Conservation (phyloP, 495 filamentous ascomycete genomes). For the Amorphotheca resinae region DNA sequence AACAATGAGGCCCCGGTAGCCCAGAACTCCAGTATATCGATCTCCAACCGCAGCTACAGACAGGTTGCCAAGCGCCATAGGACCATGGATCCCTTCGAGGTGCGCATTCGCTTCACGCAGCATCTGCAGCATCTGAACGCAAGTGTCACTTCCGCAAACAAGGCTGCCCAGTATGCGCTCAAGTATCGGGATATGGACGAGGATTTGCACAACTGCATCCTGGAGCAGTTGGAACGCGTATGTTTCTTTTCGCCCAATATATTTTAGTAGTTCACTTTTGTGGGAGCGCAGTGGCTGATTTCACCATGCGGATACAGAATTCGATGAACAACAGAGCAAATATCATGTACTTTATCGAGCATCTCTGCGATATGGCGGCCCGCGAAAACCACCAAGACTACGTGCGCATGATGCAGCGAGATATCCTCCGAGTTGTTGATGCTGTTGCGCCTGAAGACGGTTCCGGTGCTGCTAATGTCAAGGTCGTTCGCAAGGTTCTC, state of each 20-base stretch:
- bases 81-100: slow-evolving; percentile 80
- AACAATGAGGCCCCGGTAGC: neutral
- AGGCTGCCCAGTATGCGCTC: slow-evolving; percentile 88
- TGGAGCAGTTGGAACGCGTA: slow-evolving; percentile 86
- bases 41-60: slow-evolving; percentile 8
- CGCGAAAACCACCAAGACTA: slow-evolving; percentile 65
- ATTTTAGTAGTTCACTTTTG: slow-evolving; percentile 12
- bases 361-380: slow-evolving; percentile 76
- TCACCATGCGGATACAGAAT: slow-evolving; percentile 41
- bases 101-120: slow-evolving; percentile 89
- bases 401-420: slow-evolving; percentile 85
- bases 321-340: slow-evolving; percentile 96
- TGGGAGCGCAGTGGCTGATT: neutral
- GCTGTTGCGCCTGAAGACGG: slow-evolving; percentile 80
- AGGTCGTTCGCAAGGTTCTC: slow-evolving; percentile 73
- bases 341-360: slow-evolving; percentile 98
- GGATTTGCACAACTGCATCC: slow-evolving; percentile 90
- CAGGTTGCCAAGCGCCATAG: neutral
- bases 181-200: slow-evolving; percentile 88
- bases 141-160: slow-evolving; percentile 73
- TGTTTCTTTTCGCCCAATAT: slow-evolving; percentile 6
- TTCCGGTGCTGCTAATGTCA: slow-evolving; percentile 84
- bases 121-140: slow-evolving; percentile 84
- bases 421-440: slow-evolving; percentile 81
- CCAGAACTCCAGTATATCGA: slow-evolving; percentile 1